Base-by-base conservation (phyloP, 148 eudicot genomes). In the Fallopia convolvulus region DNA sequence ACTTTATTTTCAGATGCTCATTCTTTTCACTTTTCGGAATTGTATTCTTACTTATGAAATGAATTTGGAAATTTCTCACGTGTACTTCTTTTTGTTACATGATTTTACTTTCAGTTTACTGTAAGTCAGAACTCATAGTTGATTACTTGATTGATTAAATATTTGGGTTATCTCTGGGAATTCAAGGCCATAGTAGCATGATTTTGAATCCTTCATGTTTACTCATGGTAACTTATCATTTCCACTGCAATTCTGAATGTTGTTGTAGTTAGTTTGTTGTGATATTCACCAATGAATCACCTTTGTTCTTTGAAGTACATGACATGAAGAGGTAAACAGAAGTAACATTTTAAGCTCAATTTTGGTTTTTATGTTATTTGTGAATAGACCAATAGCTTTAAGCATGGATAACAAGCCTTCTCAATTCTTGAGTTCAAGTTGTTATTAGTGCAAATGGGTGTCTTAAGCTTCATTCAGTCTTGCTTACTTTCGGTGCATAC, bases 1-100 rank as follows among this genome's bases (percentile, higher is more conserved):
- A 68, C 74, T 79, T 63, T 76, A 41, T 39, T 55, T 77, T 74
- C 80, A 49, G 50, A 21, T 50, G 60, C 41, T 50, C 77, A 75
- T 75, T 75, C 77, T 75, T 53, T 75, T 39, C 46, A 68, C 72
- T 39, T 68, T 33, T 55, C 18, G 39, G 66, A 32, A 49, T 55
- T 53, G 56, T 50, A 50, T 55, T 75, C 60, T 50, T 44, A 36
- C 60, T 75, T 21, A 75, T 26, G 77, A 36, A 55, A 75, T 75
- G 77, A 75, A 50, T 75, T 49, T 26, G 65, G 21, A 36, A 68
- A 36, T 36, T 36, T 68, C 72, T 36, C 72, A 68, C 20, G 46
- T 36, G 17, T n/a, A 11, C 70, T 58, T 58, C 7, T 36, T 36
- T 33, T 26, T 26, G 39, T 61, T 36, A 15, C 20, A 68, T 36